Percentiles rank a stretch among this genome's conserved stretches.
These are phyloP conservation scores for Globisporangium cylindrosporum DNA, from an alignment of 352 stramenopile genomes.

Conservation along the genomic window DNA sequence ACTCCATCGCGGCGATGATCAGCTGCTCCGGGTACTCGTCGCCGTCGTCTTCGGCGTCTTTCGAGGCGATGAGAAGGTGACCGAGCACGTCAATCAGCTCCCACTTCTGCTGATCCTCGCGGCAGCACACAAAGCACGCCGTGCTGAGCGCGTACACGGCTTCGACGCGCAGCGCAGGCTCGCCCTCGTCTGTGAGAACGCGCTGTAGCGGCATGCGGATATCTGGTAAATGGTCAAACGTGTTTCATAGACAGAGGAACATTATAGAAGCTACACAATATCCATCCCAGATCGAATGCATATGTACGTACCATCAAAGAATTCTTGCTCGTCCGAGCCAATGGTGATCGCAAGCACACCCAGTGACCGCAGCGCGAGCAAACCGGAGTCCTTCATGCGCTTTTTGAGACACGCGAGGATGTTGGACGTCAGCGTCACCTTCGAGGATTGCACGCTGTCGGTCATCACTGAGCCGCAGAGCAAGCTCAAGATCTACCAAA, in stretches of 20 bases:
- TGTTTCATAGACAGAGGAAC: not conserved
- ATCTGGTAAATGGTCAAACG: constrained; percentile 11
- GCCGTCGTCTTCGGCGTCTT: constrained; percentile 47
- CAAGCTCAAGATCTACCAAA: constrained; percentile 34
- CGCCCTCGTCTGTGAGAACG: constrained; percentile 38
- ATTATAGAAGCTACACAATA: not conserved
- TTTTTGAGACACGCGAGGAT: constrained; percentile 57
- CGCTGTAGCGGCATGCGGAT: constrained; percentile 41
- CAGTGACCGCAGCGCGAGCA: constrained; percentile 44
- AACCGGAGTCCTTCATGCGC: constrained; percentile 45
- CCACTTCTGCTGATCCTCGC: constrained; percentile 62
- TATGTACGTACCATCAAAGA: constrained; percentile 31
- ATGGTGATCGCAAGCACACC: constrained; percentile 54
- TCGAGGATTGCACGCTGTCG: constrained; percentile 36
- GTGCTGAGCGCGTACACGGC: constrained; percentile 58
- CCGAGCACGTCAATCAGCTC: constrained; percentile 53
- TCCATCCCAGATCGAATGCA: not conserved
- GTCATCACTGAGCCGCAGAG: constrained; percentile 39
- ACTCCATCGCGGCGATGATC: constrained; percentile 57
- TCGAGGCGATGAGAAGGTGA: constrained; percentile 34
- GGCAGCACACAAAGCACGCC: constrained; percentile 52
- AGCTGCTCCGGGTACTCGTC: constrained; percentile 46
- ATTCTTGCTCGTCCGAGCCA: constrained; percentile 47
- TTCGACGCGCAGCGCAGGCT: constrained; percentile 44
- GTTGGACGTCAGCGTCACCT: constrained; percentile 38